Conservation (phyloP, 257 asterid genomes). For the Galeopsis tetrahit region DNA sequence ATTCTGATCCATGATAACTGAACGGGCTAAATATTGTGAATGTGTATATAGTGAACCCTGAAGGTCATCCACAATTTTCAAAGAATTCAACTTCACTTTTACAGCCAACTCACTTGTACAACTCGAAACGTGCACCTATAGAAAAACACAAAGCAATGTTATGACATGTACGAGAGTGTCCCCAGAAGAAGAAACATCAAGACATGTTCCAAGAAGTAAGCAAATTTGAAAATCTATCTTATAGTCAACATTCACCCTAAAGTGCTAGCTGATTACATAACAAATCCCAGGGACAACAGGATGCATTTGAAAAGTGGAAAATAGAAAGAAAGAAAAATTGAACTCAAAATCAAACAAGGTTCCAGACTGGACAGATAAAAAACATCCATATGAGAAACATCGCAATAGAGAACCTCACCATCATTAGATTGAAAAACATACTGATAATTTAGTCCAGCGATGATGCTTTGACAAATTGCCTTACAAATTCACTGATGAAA, state of each 20-base stretch:
- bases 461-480: slow-evolving; percentile 27
- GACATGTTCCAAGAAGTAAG: slow-evolving; percentile 5
- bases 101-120: slow-evolving; percentile 72
- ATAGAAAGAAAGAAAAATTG: not conserved
- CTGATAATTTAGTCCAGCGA: not conserved
- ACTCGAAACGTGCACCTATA: slow-evolving; percentile 83
- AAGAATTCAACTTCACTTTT: slow-evolving; percentile 88
- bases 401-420: slow-evolving; percentile 6
- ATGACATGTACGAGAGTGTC: slow-evolving; percentile 25
- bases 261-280: slow-evolving; percentile 19
- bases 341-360: slow-evolving; percentile 12
- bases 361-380: not conserved
- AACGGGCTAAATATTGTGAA: slow-evolving; percentile 84
- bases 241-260: slow-evolving; percentile 5
- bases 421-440: slow-evolving; percentile 24
- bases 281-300: slow-evolving; percentile 14
- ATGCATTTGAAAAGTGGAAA: slow-evolving; percentile 29
- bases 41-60: slow-evolving; percentile 69
- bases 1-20: slow-evolving; percentile 62
- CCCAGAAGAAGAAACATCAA: not conserved
- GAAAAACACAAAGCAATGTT: slow-evolving; percentile 33
- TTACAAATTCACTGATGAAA: slow-evolving; percentile 16
- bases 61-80: slow-evolving; percentile 90
- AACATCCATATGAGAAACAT: slow-evolving; percentile 2
- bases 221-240: slow-evolving; percentile 17